phyloP scores from a whole-genome alignment of 1,284 basidiomycete genomes.

The Trametes versicolor region DNA sequence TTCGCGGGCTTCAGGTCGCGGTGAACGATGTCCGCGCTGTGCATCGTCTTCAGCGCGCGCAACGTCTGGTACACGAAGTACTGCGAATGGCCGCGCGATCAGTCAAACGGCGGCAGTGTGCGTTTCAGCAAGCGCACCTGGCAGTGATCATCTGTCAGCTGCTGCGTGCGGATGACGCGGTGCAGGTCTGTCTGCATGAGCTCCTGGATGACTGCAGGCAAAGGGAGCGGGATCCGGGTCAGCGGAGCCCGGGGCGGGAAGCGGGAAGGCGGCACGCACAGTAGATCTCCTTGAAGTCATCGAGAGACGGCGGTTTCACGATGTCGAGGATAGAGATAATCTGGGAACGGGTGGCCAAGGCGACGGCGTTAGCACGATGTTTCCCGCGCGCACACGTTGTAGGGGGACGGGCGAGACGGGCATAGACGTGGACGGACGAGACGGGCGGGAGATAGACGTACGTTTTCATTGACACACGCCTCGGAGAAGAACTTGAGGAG shows the following conservation, averaged over 20 bases:
- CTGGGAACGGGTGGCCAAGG: conserved; percentile 45
- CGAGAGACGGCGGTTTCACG: conserved; percentile 79
- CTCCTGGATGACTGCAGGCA: conserved; percentile 79
- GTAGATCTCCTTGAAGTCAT: conserved; percentile 87
- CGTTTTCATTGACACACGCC: conserved; percentile 83
- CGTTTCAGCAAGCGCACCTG: conserved; percentile 57
- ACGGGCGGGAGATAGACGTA: conserved; percentile 36
- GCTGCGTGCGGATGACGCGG: conserved; percentile 89
- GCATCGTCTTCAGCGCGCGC: conserved; percentile 86
- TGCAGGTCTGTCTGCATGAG: conserved; percentile 93
- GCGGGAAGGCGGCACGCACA: conserved; percentile 52
- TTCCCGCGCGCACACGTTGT: background rate
- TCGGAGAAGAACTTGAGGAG: conserved; percentile 87
- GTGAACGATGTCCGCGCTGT: conserved; percentile 84
- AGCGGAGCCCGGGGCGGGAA: background rate
- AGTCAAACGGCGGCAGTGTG: background rate
- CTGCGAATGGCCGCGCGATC: conserved; percentile 41
- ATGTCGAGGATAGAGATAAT: conserved; percentile 91
- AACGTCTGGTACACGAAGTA: conserved; percentile 83
- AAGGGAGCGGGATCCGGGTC: background rate
- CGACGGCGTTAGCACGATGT: conserved; percentile 26
- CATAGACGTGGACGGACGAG: no score
- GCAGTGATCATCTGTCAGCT: conserved; percentile 90
- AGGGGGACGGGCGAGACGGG: background rate
- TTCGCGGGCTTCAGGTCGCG: conserved; percentile 88